Percentiles rank a stretch among this genome's conserved stretches.
phyloP scores from a whole-genome alignment of 2,329 filamentous ascomycete genomes.

The Trichoderma aggressivum region DNA sequence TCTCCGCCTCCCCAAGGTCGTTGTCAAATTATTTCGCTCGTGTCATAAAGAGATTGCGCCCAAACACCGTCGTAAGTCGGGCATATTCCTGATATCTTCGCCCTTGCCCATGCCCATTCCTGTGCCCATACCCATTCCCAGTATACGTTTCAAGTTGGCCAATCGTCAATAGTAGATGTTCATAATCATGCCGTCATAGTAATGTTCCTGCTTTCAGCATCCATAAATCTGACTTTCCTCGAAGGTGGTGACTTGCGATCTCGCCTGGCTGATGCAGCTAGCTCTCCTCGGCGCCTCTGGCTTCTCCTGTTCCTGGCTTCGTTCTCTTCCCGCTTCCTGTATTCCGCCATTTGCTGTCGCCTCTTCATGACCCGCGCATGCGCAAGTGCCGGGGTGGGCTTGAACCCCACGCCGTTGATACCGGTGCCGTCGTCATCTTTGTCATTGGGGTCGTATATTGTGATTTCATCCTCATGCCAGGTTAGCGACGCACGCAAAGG shows the following conservation, averaged over 20 bases:
- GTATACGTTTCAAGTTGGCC: neutral
- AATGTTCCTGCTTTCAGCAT: conserved; percentile 35
- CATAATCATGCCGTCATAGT: conserved; percentile 30
- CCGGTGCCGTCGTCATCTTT: conserved; percentile 65
- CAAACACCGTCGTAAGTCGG: conserved; percentile 3
- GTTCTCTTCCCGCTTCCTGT: conserved; percentile 57
- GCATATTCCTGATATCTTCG: neutral
- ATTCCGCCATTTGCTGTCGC: conserved; percentile 60
- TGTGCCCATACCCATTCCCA: neutral
- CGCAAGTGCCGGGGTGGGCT: conserved; percentile 59
- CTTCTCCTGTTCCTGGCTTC: conserved; percentile 57
- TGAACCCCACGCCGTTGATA: conserved; percentile 66
- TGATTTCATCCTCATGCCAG: conserved; percentile 67
- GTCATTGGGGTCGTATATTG: conserved; percentile 61
- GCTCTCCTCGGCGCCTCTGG: conserved; percentile 44
- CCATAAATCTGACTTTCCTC: conserved; percentile 41
- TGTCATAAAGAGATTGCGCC: neutral
- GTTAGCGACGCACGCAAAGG: conserved; percentile 58
- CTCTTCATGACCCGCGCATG: conserved; percentile 55
- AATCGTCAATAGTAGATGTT: neutral
- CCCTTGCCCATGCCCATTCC: neutral
- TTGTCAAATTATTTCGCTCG: neutral
- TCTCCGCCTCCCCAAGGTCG: neutral
- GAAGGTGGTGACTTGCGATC: conserved; percentile 27
- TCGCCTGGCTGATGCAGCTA: conserved; percentile 25